These are phyloP conservation scores for Bretziella fagacearum DNA, from an alignment of 2,329 filamentous ascomycete genomes.

Conservation along the genomic window DNA sequence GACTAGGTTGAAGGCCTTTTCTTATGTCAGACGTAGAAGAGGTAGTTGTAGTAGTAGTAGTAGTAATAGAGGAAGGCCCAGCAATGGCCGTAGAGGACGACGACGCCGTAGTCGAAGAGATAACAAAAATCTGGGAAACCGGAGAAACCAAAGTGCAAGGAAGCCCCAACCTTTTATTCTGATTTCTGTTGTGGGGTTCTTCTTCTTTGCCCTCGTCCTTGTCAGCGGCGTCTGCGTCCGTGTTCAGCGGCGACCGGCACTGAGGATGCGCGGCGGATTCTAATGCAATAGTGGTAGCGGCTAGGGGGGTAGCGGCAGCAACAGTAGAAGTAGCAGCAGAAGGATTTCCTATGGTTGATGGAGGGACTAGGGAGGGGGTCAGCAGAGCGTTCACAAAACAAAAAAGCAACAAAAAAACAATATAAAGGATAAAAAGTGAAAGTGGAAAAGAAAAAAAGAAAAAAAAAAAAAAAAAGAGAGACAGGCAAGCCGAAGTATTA, in stretches of 20 bases:
- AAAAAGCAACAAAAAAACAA: neutral
- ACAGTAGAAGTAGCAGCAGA: neutral
- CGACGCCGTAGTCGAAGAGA: slow-evolving; percentile 10
- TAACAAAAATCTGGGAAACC: neutral
- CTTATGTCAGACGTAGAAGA: slow-evolving; percentile 9
- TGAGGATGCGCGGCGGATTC: slow-evolving; percentile 6
- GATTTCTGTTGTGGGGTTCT: slow-evolving; percentile 8
- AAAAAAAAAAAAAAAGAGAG: slow-evolving; percentile 1
- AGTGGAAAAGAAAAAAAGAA: neutral
- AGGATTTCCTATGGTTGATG: slow-evolving; percentile 6
- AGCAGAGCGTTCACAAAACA: slow-evolving; percentile 4
- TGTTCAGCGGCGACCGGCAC: slow-evolving; percentile 1
- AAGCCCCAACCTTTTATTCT: slow-evolving; percentile 9
- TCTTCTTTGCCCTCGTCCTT: neutral
- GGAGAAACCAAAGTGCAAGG: slow-evolving; percentile 3
- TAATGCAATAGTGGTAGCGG: slow-evolving; percentile 1
- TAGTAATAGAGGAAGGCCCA: slow-evolving; percentile 15
- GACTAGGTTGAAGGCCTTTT: slow-evolving; percentile 11
- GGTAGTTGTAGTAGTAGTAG: slow-evolving; percentile 16
- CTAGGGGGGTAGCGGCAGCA: slow-evolving; percentile 3
- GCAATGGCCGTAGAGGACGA: slow-evolving; percentile 2
- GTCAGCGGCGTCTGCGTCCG: slow-evolving; percentile 5
- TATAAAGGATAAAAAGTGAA: neutral
- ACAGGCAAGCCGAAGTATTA: neutral
- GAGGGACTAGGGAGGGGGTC: slow-evolving; percentile 8